These are phyloP conservation scores for Hypoxylon lenormandii DNA, from an alignment of 495 filamentous ascomycete species.

Conservation along the genomic window DNA sequence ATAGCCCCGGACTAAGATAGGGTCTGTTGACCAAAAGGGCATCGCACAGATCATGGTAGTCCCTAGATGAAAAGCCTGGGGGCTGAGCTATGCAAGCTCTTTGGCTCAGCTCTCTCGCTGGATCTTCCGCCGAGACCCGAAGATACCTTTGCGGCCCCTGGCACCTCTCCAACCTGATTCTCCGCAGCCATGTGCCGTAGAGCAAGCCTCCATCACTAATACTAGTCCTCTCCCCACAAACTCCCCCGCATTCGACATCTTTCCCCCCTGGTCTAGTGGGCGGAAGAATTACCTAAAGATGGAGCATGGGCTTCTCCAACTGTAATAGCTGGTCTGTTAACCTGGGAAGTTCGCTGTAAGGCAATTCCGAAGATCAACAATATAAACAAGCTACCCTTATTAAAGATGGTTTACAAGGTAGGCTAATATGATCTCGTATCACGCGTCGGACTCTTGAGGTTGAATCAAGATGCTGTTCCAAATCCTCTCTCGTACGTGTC, in stretches of 20 bases:
- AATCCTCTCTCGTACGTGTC: slow-evolving; percentile 28
- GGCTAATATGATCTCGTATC: slow-evolving; percentile 40
- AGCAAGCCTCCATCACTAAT: slow-evolving; percentile 31
- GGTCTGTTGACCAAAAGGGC: neutral
- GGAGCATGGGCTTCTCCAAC: slow-evolving; percentile 14
- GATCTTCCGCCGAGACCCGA: slow-evolving; percentile 40
- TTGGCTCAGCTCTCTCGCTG: slow-evolving; percentile 22
- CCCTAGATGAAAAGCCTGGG: neutral
- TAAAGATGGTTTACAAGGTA: slow-evolving; percentile 36
- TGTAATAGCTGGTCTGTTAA: slow-evolving; percentile 14
- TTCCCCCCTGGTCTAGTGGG: slow-evolving; percentile 31
- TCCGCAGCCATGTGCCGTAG: slow-evolving; percentile 43
- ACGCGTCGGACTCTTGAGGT: slow-evolving; percentile 29
- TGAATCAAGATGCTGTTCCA: slow-evolving; percentile 39
- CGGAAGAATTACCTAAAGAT: slow-evolving; percentile 44
- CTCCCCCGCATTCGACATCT: slow-evolving; percentile 42
- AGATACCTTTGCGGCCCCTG: slow-evolving; percentile 31
- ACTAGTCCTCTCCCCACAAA: slow-evolving; percentile 38
- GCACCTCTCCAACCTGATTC: slow-evolving; percentile 30
- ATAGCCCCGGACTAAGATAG: neutral
- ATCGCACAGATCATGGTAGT: slow-evolving; percentile 6
- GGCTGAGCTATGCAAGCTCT: slow-evolving; percentile 1
- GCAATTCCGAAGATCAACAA: slow-evolving; percentile 44
- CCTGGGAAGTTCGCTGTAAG: slow-evolving; percentile 29
- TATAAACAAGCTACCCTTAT: slow-evolving; percentile 43